phyloP scores from a whole-genome alignment of 2,329 filamentous ascomycete species.

The Xylaria sp. region DNA sequence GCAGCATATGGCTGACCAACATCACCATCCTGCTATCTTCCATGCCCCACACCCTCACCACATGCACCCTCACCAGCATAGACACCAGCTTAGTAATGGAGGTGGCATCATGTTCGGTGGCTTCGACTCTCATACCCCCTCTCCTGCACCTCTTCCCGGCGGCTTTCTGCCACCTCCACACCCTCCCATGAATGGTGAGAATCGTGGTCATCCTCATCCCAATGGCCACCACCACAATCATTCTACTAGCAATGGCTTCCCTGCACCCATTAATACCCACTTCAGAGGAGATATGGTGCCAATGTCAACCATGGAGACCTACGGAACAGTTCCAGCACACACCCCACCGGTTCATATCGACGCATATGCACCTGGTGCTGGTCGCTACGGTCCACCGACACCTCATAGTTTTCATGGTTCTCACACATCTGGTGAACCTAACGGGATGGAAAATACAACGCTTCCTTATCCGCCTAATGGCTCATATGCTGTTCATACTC shows the following conservation, averaged over 20 bases:
- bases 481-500: constrained; percentile 38
- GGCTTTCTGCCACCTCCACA: constrained; percentile 61
- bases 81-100: constrained; percentile 62
- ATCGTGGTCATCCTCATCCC: constrained; percentile 40
- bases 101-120: constrained; percentile 66
- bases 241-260: constrained; percentile 46
- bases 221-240: constrained; percentile 47
- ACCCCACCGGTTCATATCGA: constrained; percentile 49
- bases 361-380: constrained; percentile 48
- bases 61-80: constrained; percentile 54
- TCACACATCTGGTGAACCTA: constrained; percentile 63
- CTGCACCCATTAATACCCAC: constrained; percentile 44
- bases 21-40: constrained; percentile 39
- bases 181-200: constrained; percentile 45
- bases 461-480: constrained; percentile 56
- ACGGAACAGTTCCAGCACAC: constrained; percentile 41
- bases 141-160: constrained; percentile 63
- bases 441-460: constrained; percentile 55
- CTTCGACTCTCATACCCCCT: constrained; percentile 67
- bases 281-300: constrained; percentile 46
- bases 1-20: constrained; percentile 39
- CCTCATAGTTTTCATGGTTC: constrained; percentile 72
- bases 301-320: constrained; percentile 44
- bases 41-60: constrained; percentile 44
- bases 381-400: constrained; percentile 63